Evolutionary conservation across 371 early-diverging fungal species (phyloP), one percentile per base, ranked within the genome.

Genomic region (Mortierella sp.): DNA sequence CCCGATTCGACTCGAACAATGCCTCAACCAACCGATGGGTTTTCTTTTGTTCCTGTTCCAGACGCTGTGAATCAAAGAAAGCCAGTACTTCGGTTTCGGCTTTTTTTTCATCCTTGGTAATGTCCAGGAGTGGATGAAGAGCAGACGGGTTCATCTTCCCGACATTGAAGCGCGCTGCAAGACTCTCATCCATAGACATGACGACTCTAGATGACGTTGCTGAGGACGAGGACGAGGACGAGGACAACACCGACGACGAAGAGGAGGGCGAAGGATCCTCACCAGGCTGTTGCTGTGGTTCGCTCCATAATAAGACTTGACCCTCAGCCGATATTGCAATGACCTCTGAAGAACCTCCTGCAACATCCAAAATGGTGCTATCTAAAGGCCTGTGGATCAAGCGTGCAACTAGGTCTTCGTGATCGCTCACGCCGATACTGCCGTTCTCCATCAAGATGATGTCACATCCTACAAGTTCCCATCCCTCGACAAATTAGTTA

Each of bases 351-450:
- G 69, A 63, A 13, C 77, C 77, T 1, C 77, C 77, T 45, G 77
- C 77, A n/a, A 76, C 21, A 37, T 76, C 77, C 9, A 76, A 29
- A 46, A 76, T 65, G 19, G 22, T 24, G 0, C 53, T 51, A 21
- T 76, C 77, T 27, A 76, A n/a, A 34, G 69, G 69, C 8, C 69
- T 59, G 50, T 76, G 77, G 46, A 76, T 76, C 40, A 76, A 24
- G 17, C 77, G 69, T 25, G 77, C 77, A 34, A 76, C 77, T 54
- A 57, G 77, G 45, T 76, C 77, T 44, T 68, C 77, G 31, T 76
- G 77, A 45, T 76, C 77, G 24, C 77, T 76, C n/a, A 76, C 58
- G 9, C 77, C 69, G 53, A 76, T 55, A 28, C 61, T 69, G 2
- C 77, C 77, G 47, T 69, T 65, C 19, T 68, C 77, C 69, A 68